Evolutionary conservation across 2,329 filamentous ascomycete genomes (phyloP), one percentile per base, ranked within the genome.

Genomic region (Elsinoe australis): DNA sequence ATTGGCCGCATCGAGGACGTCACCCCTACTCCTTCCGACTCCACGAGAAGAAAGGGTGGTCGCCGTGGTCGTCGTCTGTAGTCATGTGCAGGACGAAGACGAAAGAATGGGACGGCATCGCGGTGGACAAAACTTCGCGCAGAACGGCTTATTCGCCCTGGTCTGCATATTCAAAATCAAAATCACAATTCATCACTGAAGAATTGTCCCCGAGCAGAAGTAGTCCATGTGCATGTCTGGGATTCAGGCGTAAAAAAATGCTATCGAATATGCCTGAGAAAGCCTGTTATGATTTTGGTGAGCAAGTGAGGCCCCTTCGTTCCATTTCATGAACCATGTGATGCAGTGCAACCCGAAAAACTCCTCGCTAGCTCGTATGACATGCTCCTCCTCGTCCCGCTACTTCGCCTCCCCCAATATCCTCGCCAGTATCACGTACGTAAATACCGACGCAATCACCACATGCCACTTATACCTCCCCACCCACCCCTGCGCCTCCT

Each of bases 51-150:
- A 79, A 98, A 98, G 88, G 92, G 92, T 79, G 92, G 92, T 95
- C 89, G 92, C 76, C 90, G 92, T 86, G 92, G 92, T 96, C 92
- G 92, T 78, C 90, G 92, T 95, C 86, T 98, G 75, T 98, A 66
- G 64, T 45, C 34, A 21, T 36, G 50, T 49, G 42, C 38, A 33
- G 22, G 34, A 28, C 12, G 31, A 14, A 10, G n/a, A 26, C n/a
- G 31, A 17, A n/a, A 12, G 21, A 24, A 22, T 15, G 18, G 9
- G 18, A 33, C 53, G 59, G 59, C 61, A 58, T 63, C 61, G 58
- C 58, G 64, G 53, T 62, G 38, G 39, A 44, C 39, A 44, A 31
- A n/a, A 44, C 39, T 44, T 44, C 63, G 63, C 61, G 61, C 61
- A 60, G 61, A 58, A 65, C 62, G 63, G 63, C 62, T 55, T 55